These are phyloP conservation scores for Orbilia oligospora DNA, from an alignment of 2,329 filamentous ascomycete genomes.

Conservation along the genomic window DNA sequence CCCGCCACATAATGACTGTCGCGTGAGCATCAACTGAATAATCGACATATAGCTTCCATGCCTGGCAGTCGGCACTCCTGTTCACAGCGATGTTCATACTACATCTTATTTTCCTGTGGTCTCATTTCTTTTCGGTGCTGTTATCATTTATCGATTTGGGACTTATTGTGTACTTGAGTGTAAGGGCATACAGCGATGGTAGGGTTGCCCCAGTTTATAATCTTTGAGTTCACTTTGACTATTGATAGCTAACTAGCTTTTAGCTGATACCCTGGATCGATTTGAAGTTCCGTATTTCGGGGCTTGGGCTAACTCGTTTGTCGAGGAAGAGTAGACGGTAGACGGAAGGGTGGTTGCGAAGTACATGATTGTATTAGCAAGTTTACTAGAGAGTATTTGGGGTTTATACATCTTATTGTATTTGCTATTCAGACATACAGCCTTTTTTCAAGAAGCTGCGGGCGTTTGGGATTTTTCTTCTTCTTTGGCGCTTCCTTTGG, in stretches of 20 bases:
- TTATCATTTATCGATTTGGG: constrained; percentile 82
- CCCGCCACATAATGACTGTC: constrained; percentile 1
- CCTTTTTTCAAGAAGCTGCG: constrained; percentile 13
- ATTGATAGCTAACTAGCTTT: constrained; percentile 28
- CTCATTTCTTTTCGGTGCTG: constrained; percentile 84
- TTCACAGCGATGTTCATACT: constrained; percentile 82
- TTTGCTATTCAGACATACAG: constrained; percentile 1
- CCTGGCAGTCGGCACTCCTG: constrained; percentile 90
- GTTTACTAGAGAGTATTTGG: neutral
- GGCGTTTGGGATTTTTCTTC: constrained; percentile 42
- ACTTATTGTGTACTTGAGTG: constrained; percentile 81
- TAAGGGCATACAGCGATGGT: constrained; percentile 86
- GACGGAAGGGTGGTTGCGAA: neutral
- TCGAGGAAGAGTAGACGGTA: constrained; percentile 81
- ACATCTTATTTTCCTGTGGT: constrained; percentile 90
- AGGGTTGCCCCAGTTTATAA: constrained; percentile 72
- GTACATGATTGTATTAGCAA: neutral
- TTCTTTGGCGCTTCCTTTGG: constrained; percentile 38
- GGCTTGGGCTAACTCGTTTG: constrained; percentile 84
- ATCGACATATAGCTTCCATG: constrained; percentile 81
- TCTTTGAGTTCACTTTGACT: neutral
- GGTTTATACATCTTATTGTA: constrained; percentile 5
- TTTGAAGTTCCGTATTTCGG: constrained; percentile 92
- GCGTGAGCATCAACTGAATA: constrained; percentile 4
- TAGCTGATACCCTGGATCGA: constrained; percentile 76